Evolutionary conservation across 179 eudicot genomes (phyloP).

Genomic region (Nepenthes alata): DNA sequence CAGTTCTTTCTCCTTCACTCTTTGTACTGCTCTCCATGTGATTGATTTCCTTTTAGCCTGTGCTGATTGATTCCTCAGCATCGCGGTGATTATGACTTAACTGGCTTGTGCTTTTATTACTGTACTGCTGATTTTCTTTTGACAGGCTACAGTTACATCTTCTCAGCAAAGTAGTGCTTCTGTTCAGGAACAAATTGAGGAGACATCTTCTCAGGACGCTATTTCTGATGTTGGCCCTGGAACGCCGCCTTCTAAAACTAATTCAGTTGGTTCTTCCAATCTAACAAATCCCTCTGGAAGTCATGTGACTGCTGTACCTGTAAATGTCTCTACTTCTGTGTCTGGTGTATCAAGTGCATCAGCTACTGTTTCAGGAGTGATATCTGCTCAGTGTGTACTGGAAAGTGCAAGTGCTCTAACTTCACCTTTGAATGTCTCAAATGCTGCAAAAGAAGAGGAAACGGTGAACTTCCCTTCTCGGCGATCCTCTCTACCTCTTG

Average conservation of each 20-base stretch:
- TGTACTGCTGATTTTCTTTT: conserved; percentile 2
- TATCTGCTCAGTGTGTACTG: conserved; percentile 27
- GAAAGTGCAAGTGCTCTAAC: conserved; percentile 30
- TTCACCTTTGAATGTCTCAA: conserved; percentile 40
- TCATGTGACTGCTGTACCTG: conserved; percentile 25
- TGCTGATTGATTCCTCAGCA: not conserved
- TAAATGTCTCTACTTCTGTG: conserved; percentile 22
- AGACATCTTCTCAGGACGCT: conserved; percentile 44
- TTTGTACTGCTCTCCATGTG: not conserved
- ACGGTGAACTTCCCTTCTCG: conserved; percentile 41
- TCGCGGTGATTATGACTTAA: not conserved
- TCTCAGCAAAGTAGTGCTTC: conserved; percentile 37
- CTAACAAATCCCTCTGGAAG: conserved; percentile 41
- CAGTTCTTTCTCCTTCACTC: too few relatives aligned
- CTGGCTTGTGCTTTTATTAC: not conserved
- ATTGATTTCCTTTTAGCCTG: not conserved
- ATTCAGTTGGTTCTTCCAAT: conserved; percentile 38
- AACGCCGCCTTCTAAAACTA: conserved; percentile 70
- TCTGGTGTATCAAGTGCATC: conserved; percentile 28
- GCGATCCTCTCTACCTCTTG: conserved; percentile 60
- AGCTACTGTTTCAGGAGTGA: conserved; percentile 23
- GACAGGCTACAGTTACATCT: conserved; percentile 39
- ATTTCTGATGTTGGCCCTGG: conserved; percentile 46
- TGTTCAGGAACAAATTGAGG: conserved; percentile 56
- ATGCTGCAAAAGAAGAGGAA: conserved; percentile 64